Evolutionary conservation across 192 early-diverging fungal genomes (phyloP).

Genomic region (Pecoramyces ruminantium): DNA sequence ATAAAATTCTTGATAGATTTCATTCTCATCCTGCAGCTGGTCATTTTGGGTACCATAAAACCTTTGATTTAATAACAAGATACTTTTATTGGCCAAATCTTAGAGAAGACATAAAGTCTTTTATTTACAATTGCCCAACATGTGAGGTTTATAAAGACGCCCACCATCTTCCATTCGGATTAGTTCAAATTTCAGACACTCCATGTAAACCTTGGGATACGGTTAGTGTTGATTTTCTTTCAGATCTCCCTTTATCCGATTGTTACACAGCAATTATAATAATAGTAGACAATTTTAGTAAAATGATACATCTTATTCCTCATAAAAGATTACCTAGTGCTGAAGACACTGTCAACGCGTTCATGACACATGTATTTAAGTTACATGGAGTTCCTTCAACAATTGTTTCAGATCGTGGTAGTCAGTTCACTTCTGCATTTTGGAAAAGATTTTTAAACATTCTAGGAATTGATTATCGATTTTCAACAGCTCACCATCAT

Average conservation of each 20-base stretch:
- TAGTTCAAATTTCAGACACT: slow-evolving; percentile 10
- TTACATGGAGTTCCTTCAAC: too few species aligned
- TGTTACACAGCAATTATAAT: not conserved
- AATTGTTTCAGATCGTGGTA: too few species aligned
- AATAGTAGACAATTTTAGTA: slow-evolving; percentile 1
- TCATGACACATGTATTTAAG: too few species aligned
- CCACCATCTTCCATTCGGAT: slow-evolving; percentile 14
- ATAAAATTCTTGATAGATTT: too few species aligned
- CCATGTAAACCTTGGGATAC: slow-evolving; percentile 14
- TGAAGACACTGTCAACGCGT: too few species aligned
- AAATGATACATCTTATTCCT: slow-evolving; percentile 4
- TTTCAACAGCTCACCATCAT: slow-evolving; percentile 2
- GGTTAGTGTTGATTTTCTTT: slow-evolving; percentile 27
- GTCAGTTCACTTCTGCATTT: too few species aligned
- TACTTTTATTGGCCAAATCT: slow-evolving; percentile 15
- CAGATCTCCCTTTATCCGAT: slow-evolving; percentile 2
- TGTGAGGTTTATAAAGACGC: slow-evolving; percentile 12
- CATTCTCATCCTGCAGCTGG: slow-evolving; percentile 12
- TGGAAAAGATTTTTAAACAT: too few species aligned
- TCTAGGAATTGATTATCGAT: not conserved
- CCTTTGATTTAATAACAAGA: slow-evolving; percentile 11
- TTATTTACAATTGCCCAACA: slow-evolving; percentile 10
- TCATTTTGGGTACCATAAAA: slow-evolving; percentile 14
- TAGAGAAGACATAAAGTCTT: slow-evolving; percentile 8
- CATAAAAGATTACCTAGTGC: too few species aligned